Conservation (phyloP, 805 yeast species). For the Tetrapisispora taiwanensis region DNA sequence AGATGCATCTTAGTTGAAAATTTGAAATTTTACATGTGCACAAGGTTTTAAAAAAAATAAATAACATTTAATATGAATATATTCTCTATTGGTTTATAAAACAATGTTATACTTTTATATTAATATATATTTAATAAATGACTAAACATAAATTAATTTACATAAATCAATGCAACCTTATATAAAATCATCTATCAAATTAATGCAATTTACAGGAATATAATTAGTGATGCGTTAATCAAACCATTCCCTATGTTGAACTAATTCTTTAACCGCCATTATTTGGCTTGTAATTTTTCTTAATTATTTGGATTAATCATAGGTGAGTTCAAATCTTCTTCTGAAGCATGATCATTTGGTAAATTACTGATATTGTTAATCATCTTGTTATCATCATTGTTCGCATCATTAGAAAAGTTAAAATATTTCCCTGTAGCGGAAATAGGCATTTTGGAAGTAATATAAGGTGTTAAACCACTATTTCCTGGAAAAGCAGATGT, state of each 20-base stretch:
- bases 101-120: too few species aligned
- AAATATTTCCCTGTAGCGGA: constrained; percentile 24
- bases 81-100: too few species aligned
- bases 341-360: neutral
- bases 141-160: too few species aligned
- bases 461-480: constrained; percentile 26
- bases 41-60: too few species aligned
- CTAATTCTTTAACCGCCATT: neutral
- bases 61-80: too few species aligned
- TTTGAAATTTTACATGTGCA: too few species aligned
- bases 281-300: neutral
- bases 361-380: neutral
- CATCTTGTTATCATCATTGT: neutral
- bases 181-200: neutral
- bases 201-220: neutral
- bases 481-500: constrained; percentile 12
- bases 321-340: neutral
- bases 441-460: constrained; percentile 15
- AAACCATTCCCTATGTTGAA: too few species aligned
- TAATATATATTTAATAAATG: too few species aligned
- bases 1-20: too few species aligned
- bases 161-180: neutral
- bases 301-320: neutral
- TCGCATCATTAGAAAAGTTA: constrained; percentile 19
- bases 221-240: too few species aligned